Evolutionary conservation across 257 asterid genomes (phyloP), one percentile per base, ranked within the genome.

Genomic region (Paraleonurus japonicus): DNA sequence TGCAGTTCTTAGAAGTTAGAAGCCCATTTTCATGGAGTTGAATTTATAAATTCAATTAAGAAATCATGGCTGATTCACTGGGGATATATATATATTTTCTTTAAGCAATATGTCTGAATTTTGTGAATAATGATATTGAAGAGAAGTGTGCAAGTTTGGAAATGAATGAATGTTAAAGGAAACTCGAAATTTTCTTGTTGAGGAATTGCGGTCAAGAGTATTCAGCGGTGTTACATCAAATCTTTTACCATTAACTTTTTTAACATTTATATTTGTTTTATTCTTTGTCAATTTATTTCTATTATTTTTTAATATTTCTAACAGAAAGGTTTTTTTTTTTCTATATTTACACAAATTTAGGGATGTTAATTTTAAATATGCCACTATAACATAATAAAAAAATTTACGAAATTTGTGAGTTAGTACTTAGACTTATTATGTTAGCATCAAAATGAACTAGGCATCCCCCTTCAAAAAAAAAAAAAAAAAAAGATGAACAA

Each of bases 121-220:
- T 50, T 17, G 26, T 50, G 3, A 50, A 50, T 2, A 13, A 48
- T 17, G 15, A 4, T 9, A 48, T 27, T 28, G 7, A 37, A 58
- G 32, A 63, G 66, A 30, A 53, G 67, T 13, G 61, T 53, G 72
- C 59, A 39, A 2, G 37, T 41, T 26, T 15, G 17, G 72, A 65
- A 39, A 57, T 65, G 68, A 58, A 43, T 28, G 4, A 60, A 53
- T 19, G 48, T 72, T 17, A n/a, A 5, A 24, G 50, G 27, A n/a
- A 53, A n/a, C 3, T 23, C 35, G 24, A 65, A 26, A 15, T 12
- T 17, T 41, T 30, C 62, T 28, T 8, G 5, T 41, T 20, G 20
- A 41, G 26, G 23, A 69, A 26, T 7, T 61, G 71, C 22, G 80
- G 75, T 47, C 33, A 15, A 61, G 80, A 69, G 75, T 27, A 0